Base-by-base conservation (phyloP, 768 basidiomycete genomes). In the Leccinum rimulosum region DNA sequence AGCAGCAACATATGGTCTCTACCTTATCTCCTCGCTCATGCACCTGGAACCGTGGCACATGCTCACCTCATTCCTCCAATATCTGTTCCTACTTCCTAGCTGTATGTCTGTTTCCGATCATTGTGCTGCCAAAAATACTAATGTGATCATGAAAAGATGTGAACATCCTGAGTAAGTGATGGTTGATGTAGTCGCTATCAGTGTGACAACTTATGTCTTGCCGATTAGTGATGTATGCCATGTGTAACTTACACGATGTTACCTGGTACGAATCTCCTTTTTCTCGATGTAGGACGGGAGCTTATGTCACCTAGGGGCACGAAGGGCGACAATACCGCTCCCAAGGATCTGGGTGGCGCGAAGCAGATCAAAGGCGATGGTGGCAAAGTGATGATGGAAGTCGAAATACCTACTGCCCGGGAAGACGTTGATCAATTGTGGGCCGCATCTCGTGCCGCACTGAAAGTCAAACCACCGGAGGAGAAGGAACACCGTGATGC, bases 41-140 rank as follows among this genome's bases (percentile, higher is more conserved):
- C 92, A 95, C 66, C 74, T 93, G 38, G 95, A 98, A 71, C 95
- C 95, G 0, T 96, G 94, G 93, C 95, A 98, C 80, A 90, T 98
- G 85, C 83, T 98, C 74, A 96, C 95, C 12, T 92, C 87, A 57
- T 94, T 95, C 80, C 68, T 86, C 50, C 91, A 95, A 72, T 98
- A 96, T 75, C 82, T 97, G 81, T 91, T 97, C 80, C 82, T 95
- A 64, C 80, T 94, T 40, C 93, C 93, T 56, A 82, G 81, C 61
- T 86, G 84, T 85, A 61, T 75, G 84, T 77, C 22, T 40, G 17
- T 47, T 19, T 55, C 59, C 11, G 6, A 50, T 27, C 15, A 7
- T 51, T 17, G 30, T 36, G 6, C 10, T 6, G 15, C 19, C 38
- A 19, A 17, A 48, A 28, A 56, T 54, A 56, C 59, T 73, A 43